Conservation (phyloP, 768 basidiomycete genomes). For the Mycena venus region DNA sequence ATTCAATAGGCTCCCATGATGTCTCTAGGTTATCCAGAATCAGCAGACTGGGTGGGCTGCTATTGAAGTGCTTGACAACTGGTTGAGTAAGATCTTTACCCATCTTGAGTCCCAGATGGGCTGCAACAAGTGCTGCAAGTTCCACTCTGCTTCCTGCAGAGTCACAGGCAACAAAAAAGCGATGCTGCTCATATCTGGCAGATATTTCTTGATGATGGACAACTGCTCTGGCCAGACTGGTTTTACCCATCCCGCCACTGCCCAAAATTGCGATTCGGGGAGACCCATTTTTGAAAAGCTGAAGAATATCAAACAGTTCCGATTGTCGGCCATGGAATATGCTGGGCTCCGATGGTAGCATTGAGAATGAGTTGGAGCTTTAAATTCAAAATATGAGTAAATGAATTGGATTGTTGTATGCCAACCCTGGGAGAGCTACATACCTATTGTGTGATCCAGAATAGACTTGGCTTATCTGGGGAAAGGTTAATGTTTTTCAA, state of each 20-base stretch:
- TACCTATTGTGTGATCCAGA: neutral
- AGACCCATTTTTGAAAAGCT: neutral
- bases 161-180: neutral
- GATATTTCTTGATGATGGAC: neutral
- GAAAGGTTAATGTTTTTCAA: neutral
- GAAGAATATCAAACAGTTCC: neutral
- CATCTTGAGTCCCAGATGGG: neutral
- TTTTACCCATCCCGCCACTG: too few relatives aligned
- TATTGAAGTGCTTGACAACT: too few relatives aligned
- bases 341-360: too few relatives aligned
- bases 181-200: neutral
- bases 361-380: neutral
- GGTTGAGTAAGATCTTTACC: neutral
- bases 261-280: neutral
- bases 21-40: neutral
- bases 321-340: too few relatives aligned
- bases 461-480: neutral
- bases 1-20: neutral
- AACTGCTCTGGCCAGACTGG: neutral
- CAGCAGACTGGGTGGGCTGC: neutral
- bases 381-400: neutral
- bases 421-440: neutral
- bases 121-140: neutral
- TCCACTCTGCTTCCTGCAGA: neutral
- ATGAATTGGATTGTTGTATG: neutral